These are phyloP conservation scores for Endotrypanum monterogeii DNA, from an alignment of 208 protist genomes.

Conservation along the genomic window DNA sequence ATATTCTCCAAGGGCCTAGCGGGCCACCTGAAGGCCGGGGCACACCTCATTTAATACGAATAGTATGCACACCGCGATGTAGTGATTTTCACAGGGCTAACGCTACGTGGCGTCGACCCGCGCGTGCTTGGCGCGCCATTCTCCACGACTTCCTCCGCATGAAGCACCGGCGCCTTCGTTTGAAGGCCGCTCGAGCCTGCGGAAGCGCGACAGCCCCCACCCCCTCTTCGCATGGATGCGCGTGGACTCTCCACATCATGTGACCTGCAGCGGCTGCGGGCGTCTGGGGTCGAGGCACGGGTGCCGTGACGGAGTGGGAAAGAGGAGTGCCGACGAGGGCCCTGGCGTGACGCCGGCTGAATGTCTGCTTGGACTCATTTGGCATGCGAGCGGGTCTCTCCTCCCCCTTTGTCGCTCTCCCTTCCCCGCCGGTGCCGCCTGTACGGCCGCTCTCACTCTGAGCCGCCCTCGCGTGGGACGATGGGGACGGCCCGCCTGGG, in stretches of 20 bases:
- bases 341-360: background rate
- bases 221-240: too few relatives aligned
- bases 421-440: too few relatives aligned
- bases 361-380: background rate
- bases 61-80: background rate
- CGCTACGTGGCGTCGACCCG: background rate
- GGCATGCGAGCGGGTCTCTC: background rate
- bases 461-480: background rate
- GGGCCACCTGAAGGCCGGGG: background rate
- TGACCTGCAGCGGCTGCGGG: background rate
- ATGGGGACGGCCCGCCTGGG: background rate
- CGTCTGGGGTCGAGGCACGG: background rate
- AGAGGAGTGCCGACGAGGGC: background rate
- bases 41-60: background rate
- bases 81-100: background rate
- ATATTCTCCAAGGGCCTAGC: background rate
- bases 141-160: too few relatives aligned
- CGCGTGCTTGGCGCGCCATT: too few relatives aligned
- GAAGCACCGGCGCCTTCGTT: too few relatives aligned
- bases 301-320: background rate
- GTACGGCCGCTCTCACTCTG: too few relatives aligned
- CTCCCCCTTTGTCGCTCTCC: too few relatives aligned
- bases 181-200: too few relatives aligned
- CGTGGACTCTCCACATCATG: background rate
- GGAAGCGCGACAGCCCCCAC: too few relatives aligned